Percentiles rank a stretch among this genome's conserved stretches.
Evolutionary conservation across 192 early-diverging fungal genomes (phyloP).

Genomic region (Coemansia sp.): DNA sequence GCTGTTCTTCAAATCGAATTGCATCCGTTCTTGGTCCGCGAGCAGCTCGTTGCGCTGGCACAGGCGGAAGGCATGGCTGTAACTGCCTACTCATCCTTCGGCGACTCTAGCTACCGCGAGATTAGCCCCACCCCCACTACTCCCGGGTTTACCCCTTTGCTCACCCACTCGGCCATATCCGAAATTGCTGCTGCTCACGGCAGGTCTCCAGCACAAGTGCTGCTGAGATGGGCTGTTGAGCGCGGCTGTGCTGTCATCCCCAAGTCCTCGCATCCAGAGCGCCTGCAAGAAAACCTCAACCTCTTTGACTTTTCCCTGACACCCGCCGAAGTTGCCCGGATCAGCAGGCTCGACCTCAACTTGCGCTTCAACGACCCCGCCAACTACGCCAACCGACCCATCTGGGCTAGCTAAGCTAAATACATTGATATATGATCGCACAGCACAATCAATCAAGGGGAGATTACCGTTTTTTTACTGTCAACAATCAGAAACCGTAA

Average conservation of each 20-base stretch:
- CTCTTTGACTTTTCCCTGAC: conserved; percentile 24
- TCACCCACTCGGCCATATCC: conserved; percentile 33
- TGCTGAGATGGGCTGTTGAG: conserved; percentile 68
- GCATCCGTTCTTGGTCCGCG: conserved; percentile 60
- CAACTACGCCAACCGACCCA: conserved; percentile 9
- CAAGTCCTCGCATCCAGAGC: conserved; percentile 61
- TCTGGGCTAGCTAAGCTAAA: conserved; percentile 22
- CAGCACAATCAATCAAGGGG: too few relatives aligned
- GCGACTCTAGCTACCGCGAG: conserved; percentile 36
- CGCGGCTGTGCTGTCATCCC: conserved; percentile 73
- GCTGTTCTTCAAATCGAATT: conserved; percentile 84
- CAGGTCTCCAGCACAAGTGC: conserved; percentile 62
- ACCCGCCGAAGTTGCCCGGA: conserved; percentile 13
- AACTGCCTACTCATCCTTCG: conserved; percentile 84
- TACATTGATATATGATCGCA: neutral
- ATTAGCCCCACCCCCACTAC: conserved; percentile 5
- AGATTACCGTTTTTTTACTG: neutral
- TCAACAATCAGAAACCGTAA: neutral
- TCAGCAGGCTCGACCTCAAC: conserved; percentile 19
- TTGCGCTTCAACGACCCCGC: conserved; percentile 29
- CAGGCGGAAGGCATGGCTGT: conserved; percentile 63
- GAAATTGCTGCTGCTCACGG: conserved; percentile 63
- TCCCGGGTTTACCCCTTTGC: conserved; percentile 6
- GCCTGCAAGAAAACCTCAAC: conserved; percentile 51
- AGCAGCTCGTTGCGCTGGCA: conserved; percentile 66